Evolutionary conservation across 202 grass and related monocot genomes (phyloP).

Genomic region (Musa balbisiana): DNA sequence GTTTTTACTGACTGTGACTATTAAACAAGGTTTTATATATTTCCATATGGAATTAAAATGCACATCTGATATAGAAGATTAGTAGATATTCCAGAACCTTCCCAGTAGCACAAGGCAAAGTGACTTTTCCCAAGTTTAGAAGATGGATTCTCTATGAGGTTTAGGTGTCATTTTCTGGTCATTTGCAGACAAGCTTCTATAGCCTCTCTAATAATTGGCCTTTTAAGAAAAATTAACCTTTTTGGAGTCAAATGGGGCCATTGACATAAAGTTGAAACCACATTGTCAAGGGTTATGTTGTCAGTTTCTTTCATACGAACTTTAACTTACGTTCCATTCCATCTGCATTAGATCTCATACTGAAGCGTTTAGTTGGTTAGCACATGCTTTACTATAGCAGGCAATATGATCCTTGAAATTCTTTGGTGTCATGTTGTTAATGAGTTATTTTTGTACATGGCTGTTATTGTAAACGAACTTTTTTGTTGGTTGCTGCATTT

Average conservation of each 20-base stretch:
- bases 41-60: not conserved
- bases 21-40: not conserved
- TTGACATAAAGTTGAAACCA: not conserved
- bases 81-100: not conserved
- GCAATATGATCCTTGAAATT: too few relatives aligned
- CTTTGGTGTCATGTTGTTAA: too few relatives aligned
- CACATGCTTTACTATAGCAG: too few relatives aligned
- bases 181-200: not conserved
- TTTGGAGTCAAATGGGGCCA: not conserved
- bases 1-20: conserved; percentile 20
- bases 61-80: not conserved
- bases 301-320: too few relatives aligned
- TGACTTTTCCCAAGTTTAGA: not conserved
- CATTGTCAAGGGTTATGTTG: too few relatives aligned
- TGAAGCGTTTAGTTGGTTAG: too few relatives aligned
- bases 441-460: too few relatives aligned
- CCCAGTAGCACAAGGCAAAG: not conserved
- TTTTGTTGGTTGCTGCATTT: too few relatives aligned
- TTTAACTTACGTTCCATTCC: too few relatives aligned
- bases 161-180: not conserved
- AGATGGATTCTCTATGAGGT: not conserved
- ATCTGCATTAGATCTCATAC: too few relatives aligned
- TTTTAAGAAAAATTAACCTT: too few relatives aligned
- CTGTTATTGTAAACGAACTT: too few relatives aligned
- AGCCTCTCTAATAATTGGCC: not conserved